These are phyloP conservation scores for Eucalyptus erythrocorys DNA, from an alignment of 345 rosid genomes.

Conservation along the genomic window DNA sequence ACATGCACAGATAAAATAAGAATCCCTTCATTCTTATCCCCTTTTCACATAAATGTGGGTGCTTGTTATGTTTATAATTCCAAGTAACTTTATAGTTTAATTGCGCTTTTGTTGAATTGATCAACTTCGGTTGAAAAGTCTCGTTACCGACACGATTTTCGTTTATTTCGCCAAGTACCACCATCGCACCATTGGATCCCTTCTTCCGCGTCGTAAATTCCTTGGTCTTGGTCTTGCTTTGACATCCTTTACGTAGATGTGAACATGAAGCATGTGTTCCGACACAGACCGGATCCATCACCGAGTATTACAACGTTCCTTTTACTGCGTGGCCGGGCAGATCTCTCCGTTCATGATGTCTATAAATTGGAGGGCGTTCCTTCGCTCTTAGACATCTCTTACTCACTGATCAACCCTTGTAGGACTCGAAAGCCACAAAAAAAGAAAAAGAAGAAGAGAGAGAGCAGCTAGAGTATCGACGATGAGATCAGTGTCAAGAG, in stretches of 20 bases:
- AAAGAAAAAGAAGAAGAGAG: neutral
- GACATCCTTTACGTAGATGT: neutral
- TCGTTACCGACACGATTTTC: neutral
- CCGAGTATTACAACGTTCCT: neutral
- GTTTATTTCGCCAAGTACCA: neutral
- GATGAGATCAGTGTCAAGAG: neutral
- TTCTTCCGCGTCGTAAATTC: neutral
- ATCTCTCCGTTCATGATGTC: neutral
- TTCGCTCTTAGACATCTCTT: neutral
- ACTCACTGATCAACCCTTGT: neutral
- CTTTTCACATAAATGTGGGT: neutral
- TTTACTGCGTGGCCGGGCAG: neutral
- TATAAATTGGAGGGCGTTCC: neutral
- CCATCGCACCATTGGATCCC: neutral
- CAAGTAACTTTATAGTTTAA: neutral
- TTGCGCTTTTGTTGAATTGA: neutral
- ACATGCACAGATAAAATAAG: neutral
- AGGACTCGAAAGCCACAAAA: neutral
- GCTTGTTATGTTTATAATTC: neutral
- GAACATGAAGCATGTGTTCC: neutral
- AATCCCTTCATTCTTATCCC: neutral
- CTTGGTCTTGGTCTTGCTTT: neutral
- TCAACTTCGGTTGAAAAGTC: neutral
- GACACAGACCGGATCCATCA: neutral
- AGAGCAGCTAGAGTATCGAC: neutral